Conservation (phyloP, 148 eudicot genomes). For the Chenopodium album region DNA sequence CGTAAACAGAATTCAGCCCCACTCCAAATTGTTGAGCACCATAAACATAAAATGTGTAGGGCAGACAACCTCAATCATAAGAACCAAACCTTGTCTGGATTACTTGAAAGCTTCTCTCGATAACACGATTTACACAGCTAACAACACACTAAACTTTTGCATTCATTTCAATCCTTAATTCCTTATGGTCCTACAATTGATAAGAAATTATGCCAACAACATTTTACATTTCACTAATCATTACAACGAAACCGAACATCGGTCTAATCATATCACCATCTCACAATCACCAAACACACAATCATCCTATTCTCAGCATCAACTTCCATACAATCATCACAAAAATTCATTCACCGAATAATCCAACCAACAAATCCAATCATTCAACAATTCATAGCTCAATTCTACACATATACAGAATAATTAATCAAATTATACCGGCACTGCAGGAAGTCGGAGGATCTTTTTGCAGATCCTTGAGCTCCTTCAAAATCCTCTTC, state of each 20-base stretch:
- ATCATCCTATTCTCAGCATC: background rate
- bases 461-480: constrained; percentile 42
- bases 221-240: no score
- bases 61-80: background rate
- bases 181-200: background rate
- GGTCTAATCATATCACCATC: no score
- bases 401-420: background rate
- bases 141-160: background rate
- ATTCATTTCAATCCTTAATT: background rate
- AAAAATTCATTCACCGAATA: background rate
- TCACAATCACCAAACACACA: no score
- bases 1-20: background rate
- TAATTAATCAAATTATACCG: constrained; percentile 16
- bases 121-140: background rate
- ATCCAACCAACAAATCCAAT: background rate
- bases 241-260: no score
- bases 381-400: background rate
- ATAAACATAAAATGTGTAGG: background rate
- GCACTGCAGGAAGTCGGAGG: constrained; percentile 42
- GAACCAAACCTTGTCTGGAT: background rate
- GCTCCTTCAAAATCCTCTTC: constrained; percentile 39
- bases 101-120: background rate
- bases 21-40: background rate
- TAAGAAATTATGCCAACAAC: background rate
- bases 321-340: background rate